Percentiles rank a stretch among this genome's conserved stretches.
Conservation (phyloP, 495 filamentous ascomycete species). For the Cercophora samala region DNA sequence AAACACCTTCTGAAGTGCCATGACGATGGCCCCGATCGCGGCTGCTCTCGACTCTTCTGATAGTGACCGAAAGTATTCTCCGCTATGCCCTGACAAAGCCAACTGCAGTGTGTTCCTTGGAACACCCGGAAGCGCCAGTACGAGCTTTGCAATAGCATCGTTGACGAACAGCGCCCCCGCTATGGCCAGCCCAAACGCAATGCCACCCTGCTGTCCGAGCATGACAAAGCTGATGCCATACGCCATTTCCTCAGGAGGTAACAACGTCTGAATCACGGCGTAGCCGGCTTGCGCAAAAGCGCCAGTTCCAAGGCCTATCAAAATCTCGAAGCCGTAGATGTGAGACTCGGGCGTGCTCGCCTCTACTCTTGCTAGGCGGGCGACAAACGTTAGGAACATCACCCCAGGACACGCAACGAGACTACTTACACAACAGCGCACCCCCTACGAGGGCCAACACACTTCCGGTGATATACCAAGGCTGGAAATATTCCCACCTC, state of each 20-base stretch:
- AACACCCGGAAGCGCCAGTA: not conserved
- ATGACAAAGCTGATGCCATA: constrained; percentile 52
- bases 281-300: constrained; percentile 47
- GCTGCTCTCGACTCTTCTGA: not conserved
- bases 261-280: constrained; percentile 51
- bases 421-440: constrained; percentile 39
- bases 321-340: constrained; percentile 54
- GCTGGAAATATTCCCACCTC: constrained; percentile 52
- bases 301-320: constrained; percentile 55
- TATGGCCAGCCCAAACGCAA: constrained; percentile 15
- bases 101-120: not conserved
- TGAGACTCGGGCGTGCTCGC: constrained; percentile 30
- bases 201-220: constrained; percentile 10
- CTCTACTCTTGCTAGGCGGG: not conserved
- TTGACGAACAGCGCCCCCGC: constrained; percentile 13
- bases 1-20: not conserved
- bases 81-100: not conserved
- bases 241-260: constrained; percentile 37
- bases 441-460: constrained; percentile 48
- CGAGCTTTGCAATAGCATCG: not conserved
- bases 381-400: not conserved
- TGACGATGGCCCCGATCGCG: not conserved
- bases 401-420: not conserved
- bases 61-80: not conserved
- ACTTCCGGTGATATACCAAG: constrained; percentile 54